phyloP scores from a whole-genome alignment of 257 asterid genomes.

The Solanum microdontum region DNA sequence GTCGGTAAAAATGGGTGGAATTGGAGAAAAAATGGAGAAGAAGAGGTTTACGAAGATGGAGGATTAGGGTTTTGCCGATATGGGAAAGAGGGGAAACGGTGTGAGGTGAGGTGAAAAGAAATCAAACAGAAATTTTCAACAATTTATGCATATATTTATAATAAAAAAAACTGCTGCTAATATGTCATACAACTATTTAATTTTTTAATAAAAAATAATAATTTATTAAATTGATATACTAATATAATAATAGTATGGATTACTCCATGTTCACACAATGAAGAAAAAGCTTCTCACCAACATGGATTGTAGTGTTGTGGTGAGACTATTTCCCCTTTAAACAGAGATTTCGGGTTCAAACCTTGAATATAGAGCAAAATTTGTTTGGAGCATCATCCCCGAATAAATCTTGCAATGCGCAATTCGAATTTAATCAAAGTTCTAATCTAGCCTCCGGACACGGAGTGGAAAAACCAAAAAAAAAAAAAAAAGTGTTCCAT shows the following conservation, averaged over 20 bases:
- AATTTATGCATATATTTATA: not conserved
- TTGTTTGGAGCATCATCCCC: too few species aligned
- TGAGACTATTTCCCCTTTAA: too few species aligned
- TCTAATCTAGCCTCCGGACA: accelerated
- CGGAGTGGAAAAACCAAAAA: accelerated
- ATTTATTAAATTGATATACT: not conserved
- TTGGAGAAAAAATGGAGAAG: not conserved
- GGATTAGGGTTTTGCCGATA: not conserved
- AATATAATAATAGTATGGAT: not conserved
- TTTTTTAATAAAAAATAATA: too few species aligned
- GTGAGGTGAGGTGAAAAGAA: not conserved
- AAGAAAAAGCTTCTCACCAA: not conserved
- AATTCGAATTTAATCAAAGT: not conserved
- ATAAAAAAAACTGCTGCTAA: not conserved
- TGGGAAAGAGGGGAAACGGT: not conserved
- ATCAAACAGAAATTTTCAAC: not conserved
- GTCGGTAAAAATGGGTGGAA: not conserved
- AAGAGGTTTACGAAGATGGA: not conserved
- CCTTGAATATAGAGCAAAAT: accelerated
- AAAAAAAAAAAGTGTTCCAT: too few species aligned
- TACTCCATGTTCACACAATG: not conserved
- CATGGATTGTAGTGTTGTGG: not conserved
- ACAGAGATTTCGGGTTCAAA: accelerated
- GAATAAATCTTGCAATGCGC: accelerated
- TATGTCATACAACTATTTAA: not conserved